phyloP scores from a whole-genome alignment of 306 rosid species.

The Hippophae tibetana region DNA sequence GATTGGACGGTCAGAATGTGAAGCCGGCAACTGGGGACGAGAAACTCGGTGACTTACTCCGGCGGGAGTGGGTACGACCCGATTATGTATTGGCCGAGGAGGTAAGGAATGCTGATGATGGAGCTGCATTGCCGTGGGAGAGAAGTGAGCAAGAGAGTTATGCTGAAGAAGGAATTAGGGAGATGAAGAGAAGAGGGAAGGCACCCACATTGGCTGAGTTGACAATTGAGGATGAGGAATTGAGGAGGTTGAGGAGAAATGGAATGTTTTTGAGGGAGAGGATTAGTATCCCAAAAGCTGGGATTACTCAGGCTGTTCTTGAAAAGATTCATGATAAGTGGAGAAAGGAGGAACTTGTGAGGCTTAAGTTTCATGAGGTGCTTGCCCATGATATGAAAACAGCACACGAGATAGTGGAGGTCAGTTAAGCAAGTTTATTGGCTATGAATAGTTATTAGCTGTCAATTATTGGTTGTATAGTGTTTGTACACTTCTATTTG shows the following conservation, averaged over 20 bases:
- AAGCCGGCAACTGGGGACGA: constrained; percentile 57
- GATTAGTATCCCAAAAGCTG: constrained; percentile 75
- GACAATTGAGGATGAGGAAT: constrained; percentile 75
- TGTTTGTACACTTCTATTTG: neutral
- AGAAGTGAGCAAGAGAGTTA: constrained; percentile 35
- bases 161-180: constrained; percentile 30
- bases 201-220: constrained; percentile 64
- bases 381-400: constrained; percentile 83
- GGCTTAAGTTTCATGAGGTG: constrained; percentile 83
- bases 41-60: constrained; percentile 62
- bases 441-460: neutral
- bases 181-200: constrained; percentile 38
- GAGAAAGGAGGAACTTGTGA: constrained; percentile 70
- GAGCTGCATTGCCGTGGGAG: constrained; percentile 58
- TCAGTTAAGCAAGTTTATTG: constrained; percentile 14
- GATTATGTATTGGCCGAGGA: constrained; percentile 38
- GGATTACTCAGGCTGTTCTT: constrained; percentile 60
- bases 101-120: constrained; percentile 19
- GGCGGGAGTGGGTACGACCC: constrained; percentile 74
- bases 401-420: constrained; percentile 84
- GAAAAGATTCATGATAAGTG: constrained; percentile 69
- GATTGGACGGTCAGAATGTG: constrained; percentile 20
- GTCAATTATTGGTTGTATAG: too few relatives aligned
- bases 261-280: constrained; percentile 58
- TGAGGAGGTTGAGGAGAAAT: constrained; percentile 54